phyloP scores from a whole-genome alignment of 805 yeast genomes.

The Hanseniaspora osmophila region DNA sequence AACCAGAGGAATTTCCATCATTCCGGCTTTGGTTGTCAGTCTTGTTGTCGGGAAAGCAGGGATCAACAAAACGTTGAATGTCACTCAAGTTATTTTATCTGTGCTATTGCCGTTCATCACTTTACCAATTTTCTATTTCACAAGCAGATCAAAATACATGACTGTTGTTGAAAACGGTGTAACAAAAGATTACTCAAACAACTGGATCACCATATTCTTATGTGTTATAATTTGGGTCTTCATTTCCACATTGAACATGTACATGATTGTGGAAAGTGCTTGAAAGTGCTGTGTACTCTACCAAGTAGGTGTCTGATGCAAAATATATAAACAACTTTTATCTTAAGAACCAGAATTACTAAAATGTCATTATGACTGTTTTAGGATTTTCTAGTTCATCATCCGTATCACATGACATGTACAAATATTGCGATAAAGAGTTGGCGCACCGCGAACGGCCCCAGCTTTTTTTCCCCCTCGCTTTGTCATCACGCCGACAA shows the following conservation, averaged over 20 bases:
- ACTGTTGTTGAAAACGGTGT: slow-evolving; percentile 28
- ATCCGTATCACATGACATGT: too few species aligned
- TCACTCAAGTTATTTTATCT: slow-evolving; percentile 77
- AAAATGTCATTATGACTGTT: too few species aligned
- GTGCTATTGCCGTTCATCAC: slow-evolving; percentile 70
- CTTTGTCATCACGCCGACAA: too few species aligned
- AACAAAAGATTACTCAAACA: slow-evolving; percentile 31
- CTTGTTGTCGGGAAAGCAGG: slow-evolving; percentile 62
- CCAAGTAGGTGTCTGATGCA: too few species aligned
- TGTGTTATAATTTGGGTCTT: slow-evolving; percentile 56
- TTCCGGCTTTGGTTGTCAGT: slow-evolving; percentile 57
- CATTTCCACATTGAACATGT: slow-evolving; percentile 57
- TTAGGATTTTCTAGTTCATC: too few species aligned
- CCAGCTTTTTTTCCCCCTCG: too few species aligned
- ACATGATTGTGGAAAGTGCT: slow-evolving; percentile 32
- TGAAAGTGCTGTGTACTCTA: too few species aligned
- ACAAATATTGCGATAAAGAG: too few species aligned
- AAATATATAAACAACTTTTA: too few species aligned
- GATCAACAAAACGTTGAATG: slow-evolving; percentile 54
- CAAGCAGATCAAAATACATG: slow-evolving; percentile 61
- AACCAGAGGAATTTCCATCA: slow-evolving; percentile 64
- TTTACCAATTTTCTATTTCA: slow-evolving; percentile 75
- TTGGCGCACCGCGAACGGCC: too few species aligned
- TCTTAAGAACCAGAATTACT: too few species aligned
- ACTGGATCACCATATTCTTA: slow-evolving; percentile 37